These are phyloP conservation scores for Blastobotrys raffinosifermentans DNA, from an alignment of 1,139 yeast species.

Conservation along the genomic window DNA sequence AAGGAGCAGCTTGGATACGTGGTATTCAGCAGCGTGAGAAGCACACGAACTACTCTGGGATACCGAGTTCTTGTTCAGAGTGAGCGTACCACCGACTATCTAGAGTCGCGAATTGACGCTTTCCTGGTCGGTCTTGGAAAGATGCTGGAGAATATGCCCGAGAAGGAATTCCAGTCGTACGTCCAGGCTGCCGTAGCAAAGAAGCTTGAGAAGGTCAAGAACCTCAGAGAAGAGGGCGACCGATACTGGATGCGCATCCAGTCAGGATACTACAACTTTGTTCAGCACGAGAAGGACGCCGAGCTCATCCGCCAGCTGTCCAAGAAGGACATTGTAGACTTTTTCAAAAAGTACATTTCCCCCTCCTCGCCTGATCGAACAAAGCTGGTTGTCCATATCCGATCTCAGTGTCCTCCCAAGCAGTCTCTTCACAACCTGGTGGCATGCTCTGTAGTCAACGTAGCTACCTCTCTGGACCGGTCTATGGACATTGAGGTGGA, in stretches of 20 bases:
- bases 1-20: conserved; percentile 89
- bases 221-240: conserved; percentile 66
- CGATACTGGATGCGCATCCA: conserved; percentile 63
- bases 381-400: conserved; percentile 59
- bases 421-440: conserved; percentile 20
- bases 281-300: conserved; percentile 50
- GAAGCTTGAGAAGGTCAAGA: conserved; percentile 67
- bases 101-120: conserved; percentile 70
- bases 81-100: conserved; percentile 66
- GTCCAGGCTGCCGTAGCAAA: conserved; percentile 61
- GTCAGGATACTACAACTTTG: conserved; percentile 74
- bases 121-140: conserved; percentile 45
- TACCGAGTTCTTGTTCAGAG: conserved; percentile 80
- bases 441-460: conserved; percentile 34
- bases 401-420: conserved; percentile 43
- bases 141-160: conserved; percentile 41
- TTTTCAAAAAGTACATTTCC: conserved; percentile 46
- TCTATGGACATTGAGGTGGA: conserved; percentile 14
- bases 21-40: conserved; percentile 70
- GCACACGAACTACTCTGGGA: conserved; percentile 70
- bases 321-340: conserved; percentile 51
- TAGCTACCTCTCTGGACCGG: conserved; percentile 35
- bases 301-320: conserved; percentile 47
- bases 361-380: conserved; percentile 37
- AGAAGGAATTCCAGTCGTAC: conserved; percentile 61